Percentiles rank a stretch among this genome's conserved stretches.
Conservation (phyloP, 2,329 filamentous ascomycete genomes). For the Didymella segeticola region DNA sequence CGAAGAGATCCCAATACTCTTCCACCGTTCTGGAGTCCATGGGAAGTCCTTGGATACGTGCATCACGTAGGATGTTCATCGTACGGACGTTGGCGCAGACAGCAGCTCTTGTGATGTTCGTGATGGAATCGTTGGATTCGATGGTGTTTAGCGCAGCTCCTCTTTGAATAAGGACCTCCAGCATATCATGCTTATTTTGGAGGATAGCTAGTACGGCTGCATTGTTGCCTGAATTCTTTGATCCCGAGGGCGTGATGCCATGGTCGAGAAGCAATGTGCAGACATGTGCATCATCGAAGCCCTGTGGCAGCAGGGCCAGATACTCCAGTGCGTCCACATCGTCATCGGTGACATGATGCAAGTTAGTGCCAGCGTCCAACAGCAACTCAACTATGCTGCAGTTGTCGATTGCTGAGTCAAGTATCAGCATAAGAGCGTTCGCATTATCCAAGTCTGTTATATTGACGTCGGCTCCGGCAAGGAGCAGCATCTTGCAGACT, state of each 20-base stretch:
- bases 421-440: not conserved
- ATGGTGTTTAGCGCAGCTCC: not conserved
- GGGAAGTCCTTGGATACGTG: not conserved
- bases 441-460: not conserved
- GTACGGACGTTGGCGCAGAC: not conserved
- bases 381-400: not conserved
- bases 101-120: not conserved
- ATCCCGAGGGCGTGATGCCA: not conserved
- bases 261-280: not conserved
- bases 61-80: not conserved
- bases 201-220: too few species aligned
- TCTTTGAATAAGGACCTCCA: not conserved
- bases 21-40: not conserved
- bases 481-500: not conserved
- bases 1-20: not conserved
- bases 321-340: not conserved
- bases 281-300: not conserved
- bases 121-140: not conserved
- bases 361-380: not conserved
- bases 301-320: not conserved
- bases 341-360: not conserved
- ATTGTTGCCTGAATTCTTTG: too few species aligned
- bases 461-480: not conserved
- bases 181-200: too few species aligned
- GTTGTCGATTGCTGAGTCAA: not conserved